Percentiles rank a stretch among this genome's conserved stretches.
Evolutionary conservation across 352 stramenopile genomes (phyloP).

Genomic region (Phytopythium aichiense): DNA sequence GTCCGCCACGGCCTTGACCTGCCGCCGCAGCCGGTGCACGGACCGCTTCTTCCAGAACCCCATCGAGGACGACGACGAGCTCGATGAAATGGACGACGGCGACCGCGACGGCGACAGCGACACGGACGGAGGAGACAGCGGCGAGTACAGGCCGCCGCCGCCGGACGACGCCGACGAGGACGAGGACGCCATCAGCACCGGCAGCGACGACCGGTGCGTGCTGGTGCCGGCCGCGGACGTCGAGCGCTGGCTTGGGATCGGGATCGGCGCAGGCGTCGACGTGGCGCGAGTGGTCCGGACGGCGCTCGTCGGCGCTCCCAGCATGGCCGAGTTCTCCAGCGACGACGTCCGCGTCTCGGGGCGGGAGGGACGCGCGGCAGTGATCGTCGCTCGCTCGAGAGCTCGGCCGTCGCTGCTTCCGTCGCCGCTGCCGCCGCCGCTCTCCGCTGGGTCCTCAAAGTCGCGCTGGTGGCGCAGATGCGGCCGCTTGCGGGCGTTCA

Average conservation of each 20-base stretch:
- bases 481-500: conserved; percentile 13
- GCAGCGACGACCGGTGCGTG: conserved; percentile 2
- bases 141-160: conserved; percentile 5
- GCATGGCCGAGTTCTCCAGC: conserved; percentile 1
- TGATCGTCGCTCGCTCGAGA: background rate
- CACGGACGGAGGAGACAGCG: background rate
- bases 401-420: too few species aligned
- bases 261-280: background rate
- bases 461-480: conserved; percentile 6
- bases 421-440: background rate
- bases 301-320: background rate
- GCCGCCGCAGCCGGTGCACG: conserved; percentile 14
- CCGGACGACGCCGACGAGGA: conserved; percentile 14
- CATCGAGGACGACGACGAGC: conserved; percentile 15
- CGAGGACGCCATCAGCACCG: conserved; percentile 5
- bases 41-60: conserved; percentile 28
- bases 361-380: background rate
- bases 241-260: background rate
- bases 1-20: conserved; percentile 17
- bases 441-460: background rate
- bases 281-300: background rate
- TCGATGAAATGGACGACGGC: conserved; percentile 11
- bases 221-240: background rate
- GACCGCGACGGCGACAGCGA: background rate
- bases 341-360: background rate